A percentile compares a stretch with the other conserved stretches of the same genome.
Conservation (phyloP, 2,329 filamentous ascomycete genomes). For the Xylaria arbuscula region DNA sequence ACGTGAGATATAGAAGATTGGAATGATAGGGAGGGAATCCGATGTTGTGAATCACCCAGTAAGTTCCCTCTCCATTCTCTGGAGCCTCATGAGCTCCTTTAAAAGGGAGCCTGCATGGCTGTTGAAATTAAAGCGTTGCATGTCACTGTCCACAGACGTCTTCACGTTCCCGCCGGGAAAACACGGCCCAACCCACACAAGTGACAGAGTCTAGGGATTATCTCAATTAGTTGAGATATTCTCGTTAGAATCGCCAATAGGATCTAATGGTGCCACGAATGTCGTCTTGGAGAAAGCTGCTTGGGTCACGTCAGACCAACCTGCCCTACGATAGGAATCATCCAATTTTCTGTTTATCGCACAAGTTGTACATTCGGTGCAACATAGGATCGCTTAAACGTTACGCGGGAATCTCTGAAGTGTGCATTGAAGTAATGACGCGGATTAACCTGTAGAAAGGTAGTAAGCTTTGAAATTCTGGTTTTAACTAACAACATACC, state of each 20-base stretch:
- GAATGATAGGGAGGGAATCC: background rate
- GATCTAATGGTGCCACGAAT: constrained; percentile 8
- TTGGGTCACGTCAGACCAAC: background rate
- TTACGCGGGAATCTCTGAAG: too few relatives aligned
- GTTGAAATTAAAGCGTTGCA: constrained; percentile 19
- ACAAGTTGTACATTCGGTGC: constrained; percentile 11
- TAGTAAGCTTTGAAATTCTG: too few relatives aligned
- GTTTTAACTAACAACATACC: too few relatives aligned
- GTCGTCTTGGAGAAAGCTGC: background rate
- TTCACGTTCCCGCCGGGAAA: background rate
- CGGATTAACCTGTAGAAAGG: too few relatives aligned
- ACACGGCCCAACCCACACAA: background rate
- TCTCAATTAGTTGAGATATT: constrained; percentile 12
- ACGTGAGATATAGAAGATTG: background rate
- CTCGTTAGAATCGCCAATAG: constrained; percentile 2
- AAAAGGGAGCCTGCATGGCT: constrained; percentile 13
- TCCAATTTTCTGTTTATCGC: background rate
- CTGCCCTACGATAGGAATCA: background rate
- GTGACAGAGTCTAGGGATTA: background rate
- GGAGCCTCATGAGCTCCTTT: constrained; percentile 20
- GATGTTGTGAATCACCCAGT: background rate
- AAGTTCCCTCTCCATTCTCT: background rate
- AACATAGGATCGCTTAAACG: too few relatives aligned
- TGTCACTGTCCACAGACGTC: constrained; percentile 2
- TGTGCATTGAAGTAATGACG: too few relatives aligned